Percentiles rank a stretch among this genome's conserved stretches.
Conservation (phyloP, 805 yeast species). For the Lipomyces starkeyi region DNA sequence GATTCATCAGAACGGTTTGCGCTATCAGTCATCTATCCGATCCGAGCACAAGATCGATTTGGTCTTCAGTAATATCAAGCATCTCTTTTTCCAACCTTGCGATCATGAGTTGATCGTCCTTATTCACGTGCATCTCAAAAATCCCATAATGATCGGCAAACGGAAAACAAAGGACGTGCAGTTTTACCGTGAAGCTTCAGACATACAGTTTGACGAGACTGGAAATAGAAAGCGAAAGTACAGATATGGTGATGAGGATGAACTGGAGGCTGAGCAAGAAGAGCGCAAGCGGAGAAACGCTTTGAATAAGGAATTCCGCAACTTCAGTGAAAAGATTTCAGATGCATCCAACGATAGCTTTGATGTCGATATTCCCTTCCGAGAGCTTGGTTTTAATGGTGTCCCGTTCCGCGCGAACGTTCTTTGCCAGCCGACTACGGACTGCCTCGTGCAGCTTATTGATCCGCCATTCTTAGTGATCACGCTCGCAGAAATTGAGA, state of each 20-base stretch:
- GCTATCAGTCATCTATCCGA: constrained; percentile 86
- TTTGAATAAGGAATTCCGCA: constrained; percentile 88
- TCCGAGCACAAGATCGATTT: constrained; percentile 88
- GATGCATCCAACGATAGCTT: constrained; percentile 83
- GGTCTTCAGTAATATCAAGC: constrained; percentile 87
- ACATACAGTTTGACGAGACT: constrained; percentile 94
- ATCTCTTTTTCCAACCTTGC: constrained; percentile 93
- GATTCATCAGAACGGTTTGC: constrained; percentile 93
- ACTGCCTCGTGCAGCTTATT: constrained; percentile 89
- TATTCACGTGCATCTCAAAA: constrained; percentile 89
- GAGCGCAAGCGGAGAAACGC: constrained; percentile 91
- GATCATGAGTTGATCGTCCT: constrained; percentile 92
- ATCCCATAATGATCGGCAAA: constrained; percentile 94
- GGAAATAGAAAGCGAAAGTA: constrained; percentile 87
- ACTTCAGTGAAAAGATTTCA: constrained; percentile 87
- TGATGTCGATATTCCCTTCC: constrained; percentile 91
- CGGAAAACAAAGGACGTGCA: constrained; percentile 94
- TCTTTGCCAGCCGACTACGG: constrained; percentile 94
- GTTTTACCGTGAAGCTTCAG: constrained; percentile 95
- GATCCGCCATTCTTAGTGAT: constrained; percentile 96
- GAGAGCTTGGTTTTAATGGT: constrained; percentile 96
- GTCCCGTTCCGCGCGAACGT: constrained; percentile 96
- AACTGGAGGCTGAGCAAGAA: constrained; percentile 97
- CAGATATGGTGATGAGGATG: constrained; percentile 97
- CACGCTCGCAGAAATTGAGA: constrained; percentile 87